Conservation (phyloP, 345 rosid genomes). For the Pelargonium nanum region DNA sequence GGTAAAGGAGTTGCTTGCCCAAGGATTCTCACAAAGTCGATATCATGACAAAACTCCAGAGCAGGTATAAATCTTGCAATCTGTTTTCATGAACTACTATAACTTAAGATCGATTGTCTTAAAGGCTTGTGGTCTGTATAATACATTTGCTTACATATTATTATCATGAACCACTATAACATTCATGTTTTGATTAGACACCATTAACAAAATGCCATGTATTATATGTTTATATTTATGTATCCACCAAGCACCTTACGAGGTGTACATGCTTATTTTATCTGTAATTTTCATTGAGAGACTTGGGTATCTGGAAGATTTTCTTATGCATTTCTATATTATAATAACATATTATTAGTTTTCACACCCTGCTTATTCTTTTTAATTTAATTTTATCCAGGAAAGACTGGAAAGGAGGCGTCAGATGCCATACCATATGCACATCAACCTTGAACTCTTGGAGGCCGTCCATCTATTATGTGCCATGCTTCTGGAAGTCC, state of each 20-base stretch:
- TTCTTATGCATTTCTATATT: too few relatives aligned
- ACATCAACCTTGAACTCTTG: constrained; percentile 89
- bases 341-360: too few relatives aligned
- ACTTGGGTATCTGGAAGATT: too few relatives aligned
- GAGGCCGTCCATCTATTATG: constrained; percentile 83
- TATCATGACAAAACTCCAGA: constrained; percentile 96
- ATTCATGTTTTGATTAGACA: too few relatives aligned
- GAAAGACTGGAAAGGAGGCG: constrained; percentile 85
- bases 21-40: constrained; percentile 88
- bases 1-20: constrained; percentile 91
- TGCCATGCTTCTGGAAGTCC: constrained; percentile 92
- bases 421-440: constrained; percentile 97
- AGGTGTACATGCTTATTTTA: too few relatives aligned
- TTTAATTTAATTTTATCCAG: constrained; percentile 25
- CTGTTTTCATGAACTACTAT: too few relatives aligned
- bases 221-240: not conserved
- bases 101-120: too few relatives aligned
- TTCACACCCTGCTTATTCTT: too few relatives aligned
- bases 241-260: not conserved
- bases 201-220: too few relatives aligned
- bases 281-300: too few relatives aligned
- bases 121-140: not conserved
- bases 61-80: constrained; percentile 34
- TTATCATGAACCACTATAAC: too few relatives aligned
- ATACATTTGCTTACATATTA: too few relatives aligned